Evolutionary conservation across 2,329 filamentous ascomycete genomes (phyloP).

Genomic region (Ophiostoma sp.): DNA sequence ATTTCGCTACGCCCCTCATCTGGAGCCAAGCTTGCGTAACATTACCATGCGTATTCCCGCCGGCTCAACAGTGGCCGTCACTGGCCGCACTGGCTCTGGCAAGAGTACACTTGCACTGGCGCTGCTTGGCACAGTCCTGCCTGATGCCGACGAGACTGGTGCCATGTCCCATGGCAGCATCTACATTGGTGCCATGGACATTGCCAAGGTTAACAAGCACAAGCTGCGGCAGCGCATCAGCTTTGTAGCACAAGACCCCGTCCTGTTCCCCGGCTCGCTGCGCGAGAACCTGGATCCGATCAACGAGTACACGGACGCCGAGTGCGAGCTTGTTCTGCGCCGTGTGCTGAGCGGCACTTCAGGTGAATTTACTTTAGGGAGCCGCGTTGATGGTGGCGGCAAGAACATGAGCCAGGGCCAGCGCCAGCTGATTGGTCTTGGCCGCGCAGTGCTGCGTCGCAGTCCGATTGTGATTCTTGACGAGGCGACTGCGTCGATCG

Average conservation of each 20-base stretch:
- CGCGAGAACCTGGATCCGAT: slow-evolving; percentile 65
- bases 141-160: slow-evolving; percentile 31
- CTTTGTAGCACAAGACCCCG: slow-evolving; percentile 60
- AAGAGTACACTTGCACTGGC: slow-evolving; percentile 70
- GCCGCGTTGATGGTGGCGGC: slow-evolving; percentile 53
- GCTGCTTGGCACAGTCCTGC: slow-evolving; percentile 51
- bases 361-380: slow-evolving; percentile 39
- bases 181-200: slow-evolving; percentile 49
- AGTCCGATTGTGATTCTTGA: slow-evolving; percentile 59
- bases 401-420: slow-evolving; percentile 60
- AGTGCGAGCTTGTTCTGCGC: slow-evolving; percentile 48
- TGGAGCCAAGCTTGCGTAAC: slow-evolving; percentile 65
- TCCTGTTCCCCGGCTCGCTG: slow-evolving; percentile 54
- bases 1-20: slow-evolving; percentile 70
- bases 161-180: slow-evolving; percentile 42
- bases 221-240: slow-evolving; percentile 53
- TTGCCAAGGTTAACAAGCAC: slow-evolving; percentile 50
- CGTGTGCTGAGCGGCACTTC: slow-evolving; percentile 49
- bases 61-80: slow-evolving; percentile 58
- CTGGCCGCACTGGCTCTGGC: slow-evolving; percentile 78
- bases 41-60: slow-evolving; percentile 68
- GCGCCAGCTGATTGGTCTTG: slow-evolving; percentile 56
- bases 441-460: slow-evolving; percentile 53
- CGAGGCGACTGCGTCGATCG: slow-evolving; percentile 60
- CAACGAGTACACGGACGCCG: slow-evolving; percentile 48